Percentiles rank a stretch among this genome's conserved stretches.
Conservation (phyloP, 371 early-diverging fungal genomes). For the Lichtheimia ramosa region DNA sequence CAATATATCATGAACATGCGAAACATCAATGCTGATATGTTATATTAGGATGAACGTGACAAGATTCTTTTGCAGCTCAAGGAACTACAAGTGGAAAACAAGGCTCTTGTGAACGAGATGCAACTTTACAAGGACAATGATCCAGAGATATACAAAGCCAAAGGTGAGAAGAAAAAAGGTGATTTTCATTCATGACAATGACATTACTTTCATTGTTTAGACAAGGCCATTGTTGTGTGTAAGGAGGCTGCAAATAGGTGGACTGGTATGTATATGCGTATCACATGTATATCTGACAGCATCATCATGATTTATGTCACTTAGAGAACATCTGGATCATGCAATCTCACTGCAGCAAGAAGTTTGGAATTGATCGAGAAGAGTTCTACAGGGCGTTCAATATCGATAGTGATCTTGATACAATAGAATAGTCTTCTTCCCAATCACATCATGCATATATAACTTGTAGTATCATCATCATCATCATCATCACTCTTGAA, state of each 20-base stretch:
- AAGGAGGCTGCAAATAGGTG: slow-evolving; percentile 85
- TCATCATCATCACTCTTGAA: too few species aligned
- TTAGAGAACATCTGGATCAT: slow-evolving; percentile 88
- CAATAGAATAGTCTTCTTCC: slow-evolving; percentile 22
- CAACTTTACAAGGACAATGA: slow-evolving; percentile 75
- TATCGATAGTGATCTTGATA: slow-evolving; percentile 84
- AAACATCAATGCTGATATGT: background rate
- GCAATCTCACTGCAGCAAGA: slow-evolving; percentile 80
- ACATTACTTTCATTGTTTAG: slow-evolving; percentile 23
- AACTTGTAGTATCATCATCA: too few species aligned
- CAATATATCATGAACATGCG: background rate
- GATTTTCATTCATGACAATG: background rate
- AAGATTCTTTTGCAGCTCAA: slow-evolving; percentile 47
- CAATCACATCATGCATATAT: too few species aligned
- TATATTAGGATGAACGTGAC: slow-evolving; percentile 48
- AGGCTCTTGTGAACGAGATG: slow-evolving; percentile 50
- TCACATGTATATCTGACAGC: background rate
- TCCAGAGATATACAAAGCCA: slow-evolving; percentile 67
- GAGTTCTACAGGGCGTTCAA: slow-evolving; percentile 78
- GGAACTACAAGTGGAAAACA: slow-evolving; percentile 36
- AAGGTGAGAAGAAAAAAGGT: slow-evolving; percentile 34
- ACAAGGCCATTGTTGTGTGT: slow-evolving; percentile 57
- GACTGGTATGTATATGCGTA: slow-evolving; percentile 60
- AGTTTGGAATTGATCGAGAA: slow-evolving; percentile 69
- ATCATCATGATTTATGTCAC: background rate